phyloP scores from a whole-genome alignment of 208 protist species.

The Crithidia mellificae region DNA sequence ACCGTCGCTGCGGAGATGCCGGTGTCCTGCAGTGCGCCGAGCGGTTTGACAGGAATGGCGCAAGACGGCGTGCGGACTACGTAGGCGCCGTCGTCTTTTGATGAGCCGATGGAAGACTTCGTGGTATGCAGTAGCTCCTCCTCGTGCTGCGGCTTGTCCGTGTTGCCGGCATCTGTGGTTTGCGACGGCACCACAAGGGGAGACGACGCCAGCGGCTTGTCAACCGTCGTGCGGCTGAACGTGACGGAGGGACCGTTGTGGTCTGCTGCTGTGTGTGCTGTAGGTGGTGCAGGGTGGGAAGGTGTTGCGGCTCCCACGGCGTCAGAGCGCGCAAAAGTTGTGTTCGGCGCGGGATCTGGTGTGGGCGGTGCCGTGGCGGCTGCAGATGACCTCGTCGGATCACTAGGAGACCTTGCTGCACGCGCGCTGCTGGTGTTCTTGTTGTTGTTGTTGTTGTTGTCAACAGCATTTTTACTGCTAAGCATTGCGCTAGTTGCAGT shows the following conservation, averaged over 20 bases:
- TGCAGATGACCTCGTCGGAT: not conserved
- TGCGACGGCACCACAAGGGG: not conserved
- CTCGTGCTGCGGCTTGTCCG: not conserved
- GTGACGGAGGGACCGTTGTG: not conserved
- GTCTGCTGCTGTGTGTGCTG: not conserved
- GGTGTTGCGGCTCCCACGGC: not conserved
- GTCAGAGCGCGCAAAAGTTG: not conserved
- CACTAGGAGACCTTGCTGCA: not conserved
- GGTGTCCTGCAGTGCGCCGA: not conserved
- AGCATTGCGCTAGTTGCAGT: no score
- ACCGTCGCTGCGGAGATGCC: conserved; percentile 14
- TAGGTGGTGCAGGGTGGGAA: not conserved
- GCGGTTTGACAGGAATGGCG: not conserved
- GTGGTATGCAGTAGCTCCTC: not conserved
- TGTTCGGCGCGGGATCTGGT: no score
- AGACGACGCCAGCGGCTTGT: not conserved
- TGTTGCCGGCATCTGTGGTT: not conserved
- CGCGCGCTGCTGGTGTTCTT: not conserved
- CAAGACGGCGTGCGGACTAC: not conserved
- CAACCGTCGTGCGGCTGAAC: conserved; percentile 6
- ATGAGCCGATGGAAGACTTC: not conserved
- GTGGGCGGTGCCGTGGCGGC: not conserved
- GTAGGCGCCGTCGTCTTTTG: not conserved
- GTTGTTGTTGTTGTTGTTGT: no score
- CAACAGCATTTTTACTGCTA: no score